Evolutionary conservation across 2,329 filamentous ascomycete species (phyloP), one percentile per base, ranked within the genome.

Genomic region (Bertia moriformis): DNA sequence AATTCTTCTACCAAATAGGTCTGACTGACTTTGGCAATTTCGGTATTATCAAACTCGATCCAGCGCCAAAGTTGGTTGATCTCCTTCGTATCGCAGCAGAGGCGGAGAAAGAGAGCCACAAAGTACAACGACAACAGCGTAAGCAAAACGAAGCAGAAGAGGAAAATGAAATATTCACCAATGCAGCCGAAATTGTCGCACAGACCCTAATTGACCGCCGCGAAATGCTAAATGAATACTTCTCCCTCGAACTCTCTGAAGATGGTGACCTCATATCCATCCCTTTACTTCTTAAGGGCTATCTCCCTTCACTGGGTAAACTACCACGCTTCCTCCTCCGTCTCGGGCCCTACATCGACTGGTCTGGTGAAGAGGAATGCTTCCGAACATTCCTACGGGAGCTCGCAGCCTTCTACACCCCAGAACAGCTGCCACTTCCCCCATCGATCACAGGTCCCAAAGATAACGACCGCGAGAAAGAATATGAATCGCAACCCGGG

Each of bases 21-120:
- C 70, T 98, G 24, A 93, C 87, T 0, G 87, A 98, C 52, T 98
- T 98, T 59, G 86, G 83, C 2, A 98, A 98, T 54, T 95, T 94
- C 51, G 91, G 91, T 2, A 59, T 67, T 17, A 87, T 98, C 42
- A 76, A 73, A 10, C 86, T 98, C 49, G 73, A 77, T 38, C 83
- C 86, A 2, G 71, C 86, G 0, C 69, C 95, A 1, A 67, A 76
- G 42, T 61, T 98, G 4, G 62, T 67, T 3, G 74, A 83, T 41
- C 58, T 96, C 4, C 67, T 98, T 13, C 61, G 63, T 12, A 71
- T 93, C 32, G 89, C 78, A 1, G 84, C 78, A 1, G 72, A 83
- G 36, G 63, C 76, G 20, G 84, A 94, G 53, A 74, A 74, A 50
- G 59, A 60, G n/a, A 57, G 51, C 14, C 49, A 56, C 49, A 54